These are phyloP conservation scores for Eutrema salsugineum DNA, from an alignment of 441 rosid genomes.

Conservation along the genomic window DNA sequence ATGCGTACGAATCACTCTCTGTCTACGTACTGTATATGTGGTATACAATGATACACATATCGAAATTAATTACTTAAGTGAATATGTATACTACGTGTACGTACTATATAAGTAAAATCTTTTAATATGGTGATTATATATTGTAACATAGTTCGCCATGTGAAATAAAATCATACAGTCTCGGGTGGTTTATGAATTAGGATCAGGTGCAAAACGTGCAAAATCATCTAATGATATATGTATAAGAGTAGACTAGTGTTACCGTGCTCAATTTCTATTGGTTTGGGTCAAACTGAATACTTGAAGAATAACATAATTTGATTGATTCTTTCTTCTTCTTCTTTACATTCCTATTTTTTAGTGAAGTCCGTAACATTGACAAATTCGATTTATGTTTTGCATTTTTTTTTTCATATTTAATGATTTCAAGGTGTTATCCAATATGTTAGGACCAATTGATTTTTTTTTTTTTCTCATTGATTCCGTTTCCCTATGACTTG, in stretches of 20 bases:
- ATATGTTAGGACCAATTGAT: background rate
- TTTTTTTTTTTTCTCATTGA: background rate
- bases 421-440: background rate
- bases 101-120: background rate
- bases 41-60: background rate
- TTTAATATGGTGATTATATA: background rate
- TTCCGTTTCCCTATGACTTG: background rate
- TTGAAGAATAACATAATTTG: background rate
- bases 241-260: background rate
- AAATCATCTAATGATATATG: slow-evolving; percentile 2
- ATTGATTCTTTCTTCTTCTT: background rate
- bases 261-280: background rate
- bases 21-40: background rate
- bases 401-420: background rate
- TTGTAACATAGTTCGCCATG: background rate
- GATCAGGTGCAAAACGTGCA: background rate
- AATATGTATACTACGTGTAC: background rate
- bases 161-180: background rate
- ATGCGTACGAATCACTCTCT: background rate
- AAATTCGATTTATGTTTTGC: background rate
- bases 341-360: background rate
- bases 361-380: background rate
- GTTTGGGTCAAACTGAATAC: background rate
- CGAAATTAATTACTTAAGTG: background rate
- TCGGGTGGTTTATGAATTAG: background rate